Base-by-base conservation (phyloP, 495 filamentous ascomycete genomes). In the Neurospora hispaniola region DNA sequence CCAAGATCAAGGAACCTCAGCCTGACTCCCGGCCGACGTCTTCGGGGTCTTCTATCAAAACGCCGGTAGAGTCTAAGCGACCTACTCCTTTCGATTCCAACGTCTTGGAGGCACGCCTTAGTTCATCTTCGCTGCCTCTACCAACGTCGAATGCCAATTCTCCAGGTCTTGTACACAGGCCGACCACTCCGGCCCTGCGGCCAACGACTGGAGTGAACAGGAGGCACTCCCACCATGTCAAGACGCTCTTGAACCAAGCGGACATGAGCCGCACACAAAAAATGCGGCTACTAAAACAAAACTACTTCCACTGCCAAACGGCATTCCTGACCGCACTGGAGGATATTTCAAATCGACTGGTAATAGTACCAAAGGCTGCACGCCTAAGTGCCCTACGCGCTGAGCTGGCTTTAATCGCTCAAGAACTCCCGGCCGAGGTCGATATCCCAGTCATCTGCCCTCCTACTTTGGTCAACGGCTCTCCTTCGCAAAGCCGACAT, bases 371-470 rank as follows among this genome's bases (percentile, higher is more conserved):
- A 20, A 93, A 93, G 79, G 88, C 88, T 38, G 91, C 91, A 66
- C 87, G 91, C 48, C 82, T 93, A 72, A 93, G 91, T 81, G 91
- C 91, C 70, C 82, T 93, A 41, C 86, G 91, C 70, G 91, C 91
- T 23, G 91, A 93, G 80, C 84, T 93, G 73, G 91, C 90, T 31
- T 84, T 93, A 12, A 89, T 93, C 71, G 88, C 88, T 8, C 89
- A 90, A 72, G 91, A 93, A 74, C 80, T 93, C 16, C 91, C 91
- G 4, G 88, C 91, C 20, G 91, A 93, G 79, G 88, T 93, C 10
- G 91, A 93, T 81, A 90, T 93, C 70, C 91, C 91, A 1, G 85
- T 92, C 2, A 89, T 93, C 69, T 92, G 89, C 75, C 91, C 91
- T 18, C 88, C 91, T 6, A 88, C 86, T 1, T 80, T 93, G 35